phyloP scores from a whole-genome alignment of 305 asterid genomes.

The Fraxinus nigra region DNA sequence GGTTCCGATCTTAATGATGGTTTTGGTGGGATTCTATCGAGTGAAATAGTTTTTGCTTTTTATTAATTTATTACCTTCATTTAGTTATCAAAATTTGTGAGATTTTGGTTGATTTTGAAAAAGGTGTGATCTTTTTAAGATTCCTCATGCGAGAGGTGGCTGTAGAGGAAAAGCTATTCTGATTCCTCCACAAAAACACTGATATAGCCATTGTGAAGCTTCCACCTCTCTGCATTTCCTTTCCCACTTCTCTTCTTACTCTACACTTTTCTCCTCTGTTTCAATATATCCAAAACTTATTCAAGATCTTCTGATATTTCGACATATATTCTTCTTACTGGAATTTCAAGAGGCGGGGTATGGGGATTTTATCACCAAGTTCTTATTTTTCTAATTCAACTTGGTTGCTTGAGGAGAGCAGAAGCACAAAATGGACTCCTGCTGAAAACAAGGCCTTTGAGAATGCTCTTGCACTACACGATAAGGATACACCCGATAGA shows the following conservation, averaged over 20 bases:
- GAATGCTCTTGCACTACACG: conserved; percentile 83
- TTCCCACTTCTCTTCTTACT: conserved; percentile 23
- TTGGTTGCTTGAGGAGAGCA: conserved; percentile 56
- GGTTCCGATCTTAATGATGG: conserved; percentile 49
- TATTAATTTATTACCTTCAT: background rate
- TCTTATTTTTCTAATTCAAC: conserved; percentile 55
- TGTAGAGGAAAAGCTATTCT: conserved; percentile 56
- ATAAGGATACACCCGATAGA: conserved; percentile 80
- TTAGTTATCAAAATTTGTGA: conserved; percentile 19
- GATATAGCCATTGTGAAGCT: conserved; percentile 45
- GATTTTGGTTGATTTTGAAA: conserved; percentile 39
- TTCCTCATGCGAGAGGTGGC: conserved; percentile 59
- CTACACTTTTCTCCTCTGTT: conserved; percentile 20
- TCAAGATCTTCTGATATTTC: background rate
- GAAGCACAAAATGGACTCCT: conserved; percentile 65
- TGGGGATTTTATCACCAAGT: conserved; percentile 77
- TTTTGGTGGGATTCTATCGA: conserved; percentile 14
- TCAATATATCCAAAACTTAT: conserved; percentile 16
- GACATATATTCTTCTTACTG: background rate
- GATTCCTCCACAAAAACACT: conserved; percentile 64
- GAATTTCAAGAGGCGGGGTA: conserved; percentile 50
- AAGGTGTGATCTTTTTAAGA: conserved; percentile 52
- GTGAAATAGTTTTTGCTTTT: conserved; percentile 5
- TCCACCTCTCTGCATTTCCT: conserved; percentile 37
- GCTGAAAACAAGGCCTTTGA: conserved; percentile 90